phyloP scores from a whole-genome alignment of 2,329 filamentous ascomycete genomes.

The Pseudogymnoascus sp. region DNA sequence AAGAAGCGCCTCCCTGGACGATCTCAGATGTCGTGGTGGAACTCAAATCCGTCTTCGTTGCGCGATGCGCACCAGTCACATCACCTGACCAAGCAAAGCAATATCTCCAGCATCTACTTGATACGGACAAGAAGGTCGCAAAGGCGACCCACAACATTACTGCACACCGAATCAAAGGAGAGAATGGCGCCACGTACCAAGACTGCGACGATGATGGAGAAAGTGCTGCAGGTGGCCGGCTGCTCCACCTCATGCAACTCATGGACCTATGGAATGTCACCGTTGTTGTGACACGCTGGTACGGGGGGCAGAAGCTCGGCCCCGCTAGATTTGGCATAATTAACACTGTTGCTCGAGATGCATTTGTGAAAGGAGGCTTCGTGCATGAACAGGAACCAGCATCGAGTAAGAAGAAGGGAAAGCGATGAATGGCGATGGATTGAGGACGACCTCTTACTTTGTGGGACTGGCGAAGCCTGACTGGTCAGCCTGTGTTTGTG shows the following conservation, averaged over 20 bases:
- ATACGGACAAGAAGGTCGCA: slow-evolving; percentile 77
- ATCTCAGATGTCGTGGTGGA: slow-evolving; percentile 68
- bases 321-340: slow-evolving; percentile 87
- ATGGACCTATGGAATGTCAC: slow-evolving; percentile 92
- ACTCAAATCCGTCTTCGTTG: slow-evolving; percentile 82
- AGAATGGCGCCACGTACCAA: slow-evolving; percentile 54
- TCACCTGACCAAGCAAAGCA: slow-evolving; percentile 63
- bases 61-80: slow-evolving; percentile 61
- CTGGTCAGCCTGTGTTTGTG: not conserved
- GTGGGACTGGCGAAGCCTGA: not conserved
- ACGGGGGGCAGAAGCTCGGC: slow-evolving; percentile 82
- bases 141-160: slow-evolving; percentile 91
- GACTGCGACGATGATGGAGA: slow-evolving; percentile 97
- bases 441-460: not conserved
- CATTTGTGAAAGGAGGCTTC: slow-evolving; percentile 68
- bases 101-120: slow-evolving; percentile 67
- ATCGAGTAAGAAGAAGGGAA: slow-evolving; percentile 37
- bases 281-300: slow-evolving; percentile 92
- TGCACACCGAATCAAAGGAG: slow-evolving; percentile 74
- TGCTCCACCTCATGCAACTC: slow-evolving; percentile 85
- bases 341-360: slow-evolving; percentile 77
- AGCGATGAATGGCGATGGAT: slow-evolving; percentile 17
- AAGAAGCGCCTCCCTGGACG: slow-evolving; percentile 51
- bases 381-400: slow-evolving; percentile 43
- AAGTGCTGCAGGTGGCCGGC: slow-evolving; percentile 75